phyloP scores from a whole-genome alignment of 1,139 yeast species.

The Debaryomycetaceae sp. region DNA sequence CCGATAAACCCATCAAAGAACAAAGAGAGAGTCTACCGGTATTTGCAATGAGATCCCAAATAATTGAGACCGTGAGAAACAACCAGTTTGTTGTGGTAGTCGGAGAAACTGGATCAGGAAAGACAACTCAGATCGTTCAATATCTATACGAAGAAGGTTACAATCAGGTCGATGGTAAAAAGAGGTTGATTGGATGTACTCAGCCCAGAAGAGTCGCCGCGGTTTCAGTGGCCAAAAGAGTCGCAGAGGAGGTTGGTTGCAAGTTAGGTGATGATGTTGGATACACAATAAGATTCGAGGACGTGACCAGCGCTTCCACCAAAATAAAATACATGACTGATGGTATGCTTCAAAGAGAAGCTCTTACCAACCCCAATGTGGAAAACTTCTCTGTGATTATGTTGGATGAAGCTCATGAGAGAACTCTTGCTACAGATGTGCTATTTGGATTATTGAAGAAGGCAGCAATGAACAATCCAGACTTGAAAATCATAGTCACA shows the following conservation, averaged over 20 bases:
- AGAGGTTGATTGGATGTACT: slow-evolving; percentile 73
- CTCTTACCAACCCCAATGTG: slow-evolving; percentile 71
- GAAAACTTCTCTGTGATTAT: slow-evolving; percentile 74
- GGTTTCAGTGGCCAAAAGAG: slow-evolving; percentile 86
- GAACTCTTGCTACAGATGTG: slow-evolving; percentile 92
- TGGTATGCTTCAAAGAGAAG: slow-evolving; percentile 89
- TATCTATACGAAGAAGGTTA: slow-evolving; percentile 82
- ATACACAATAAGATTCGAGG: slow-evolving; percentile 84
- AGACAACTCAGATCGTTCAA: slow-evolving; percentile 93
- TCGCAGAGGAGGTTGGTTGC: slow-evolving; percentile 79
- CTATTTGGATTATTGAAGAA: slow-evolving; percentile 78
- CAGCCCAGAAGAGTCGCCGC: slow-evolving; percentile 98
- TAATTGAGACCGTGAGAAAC: slow-evolving; percentile 52
- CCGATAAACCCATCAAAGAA: slow-evolving; percentile 52
- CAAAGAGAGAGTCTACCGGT: slow-evolving; percentile 77
- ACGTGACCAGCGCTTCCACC: slow-evolving; percentile 60
- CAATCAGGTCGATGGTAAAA: slow-evolving; percentile 30
- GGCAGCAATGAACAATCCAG: slow-evolving; percentile 68
- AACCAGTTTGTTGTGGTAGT: slow-evolving; percentile 46
- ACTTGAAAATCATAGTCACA: slow-evolving; percentile 74
- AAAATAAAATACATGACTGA: slow-evolving; percentile 86
- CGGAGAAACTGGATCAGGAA: slow-evolving; percentile 91
- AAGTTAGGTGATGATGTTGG: slow-evolving; percentile 80
- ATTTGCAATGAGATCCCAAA: slow-evolving; percentile 52
- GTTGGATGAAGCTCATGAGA: slow-evolving; percentile 95